These are phyloP conservation scores for Rhodotorula graminis DNA, from an alignment of 768 basidiomycete species.

Conservation along the genomic window DNA sequence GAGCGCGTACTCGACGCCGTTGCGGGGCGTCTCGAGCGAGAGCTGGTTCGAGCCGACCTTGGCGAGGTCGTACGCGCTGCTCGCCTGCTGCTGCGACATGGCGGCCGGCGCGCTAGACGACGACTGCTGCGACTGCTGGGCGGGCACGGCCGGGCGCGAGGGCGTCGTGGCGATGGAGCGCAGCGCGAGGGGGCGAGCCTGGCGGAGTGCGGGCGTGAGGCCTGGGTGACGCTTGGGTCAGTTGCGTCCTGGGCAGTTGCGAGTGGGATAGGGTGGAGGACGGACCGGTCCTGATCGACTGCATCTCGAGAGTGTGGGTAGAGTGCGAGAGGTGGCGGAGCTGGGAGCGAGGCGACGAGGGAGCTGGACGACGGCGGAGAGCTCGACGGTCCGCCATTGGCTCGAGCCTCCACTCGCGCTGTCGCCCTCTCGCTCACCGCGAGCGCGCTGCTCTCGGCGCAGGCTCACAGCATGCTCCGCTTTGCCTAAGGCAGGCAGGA, in stretches of 20 bases:
- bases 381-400: no score
- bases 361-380: no score
- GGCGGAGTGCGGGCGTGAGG: slow-evolving; percentile 29
- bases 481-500: no score
- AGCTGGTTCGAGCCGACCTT: slow-evolving; percentile 37
- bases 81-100: slow-evolving; percentile 9
- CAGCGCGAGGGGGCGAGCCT: slow-evolving; percentile 18
- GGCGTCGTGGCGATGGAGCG: slow-evolving; percentile 30
- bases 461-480: no score
- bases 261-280: accelerated
- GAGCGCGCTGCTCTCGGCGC: no score
- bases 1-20: slow-evolving; percentile 95
- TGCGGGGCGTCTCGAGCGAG: slow-evolving; percentile 71
- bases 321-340: background rate
- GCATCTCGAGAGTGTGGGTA: slow-evolving; percentile 5
- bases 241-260: background rate
- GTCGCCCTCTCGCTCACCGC: no score
- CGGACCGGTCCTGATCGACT: slow-evolving; percentile 30
- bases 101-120: background rate
- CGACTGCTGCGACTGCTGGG: background rate
- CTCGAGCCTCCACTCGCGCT: no score
- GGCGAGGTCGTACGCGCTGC: slow-evolving; percentile 33
- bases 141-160: slow-evolving; percentile 5
- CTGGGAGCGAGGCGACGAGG: no score
- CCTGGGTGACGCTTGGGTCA: background rate